Percentiles rank a stretch among this genome's conserved stretches.
These are phyloP conservation scores for Clavaria fumosa DNA, from an alignment of 768 basidiomycete species.

Conservation along the genomic window DNA sequence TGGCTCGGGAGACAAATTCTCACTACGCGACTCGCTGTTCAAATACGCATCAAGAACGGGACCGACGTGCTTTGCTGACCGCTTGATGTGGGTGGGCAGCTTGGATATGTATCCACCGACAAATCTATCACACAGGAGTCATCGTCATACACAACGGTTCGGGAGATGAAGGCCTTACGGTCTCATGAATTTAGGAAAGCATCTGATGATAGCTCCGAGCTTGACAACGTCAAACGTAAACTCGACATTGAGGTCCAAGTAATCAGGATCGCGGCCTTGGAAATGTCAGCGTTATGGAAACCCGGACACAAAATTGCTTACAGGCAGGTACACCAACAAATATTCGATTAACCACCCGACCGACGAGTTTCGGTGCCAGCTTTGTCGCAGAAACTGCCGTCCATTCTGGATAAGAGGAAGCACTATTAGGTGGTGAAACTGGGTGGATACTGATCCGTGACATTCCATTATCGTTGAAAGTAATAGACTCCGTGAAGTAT, in stretches of 20 bases:
- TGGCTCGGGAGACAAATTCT: too few species aligned
- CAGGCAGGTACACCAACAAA: conserved; percentile 17
- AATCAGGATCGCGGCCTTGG: conserved; percentile 17
- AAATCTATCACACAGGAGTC: too few species aligned
- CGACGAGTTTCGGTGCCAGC: conserved; percentile 10
- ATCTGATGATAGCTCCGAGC: conserved; percentile 14
- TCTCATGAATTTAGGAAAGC: conserved; percentile 20
- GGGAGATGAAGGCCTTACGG: too few species aligned
- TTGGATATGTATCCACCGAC: too few species aligned
- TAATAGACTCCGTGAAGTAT: too few species aligned
- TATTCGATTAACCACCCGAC: conserved; percentile 14
- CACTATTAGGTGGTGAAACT: too few species aligned
- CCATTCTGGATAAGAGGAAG: conserved; percentile 11
- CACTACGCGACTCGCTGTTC: too few species aligned
- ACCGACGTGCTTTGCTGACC: conserved; percentile 7
- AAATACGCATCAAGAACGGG: conserved; percentile 7
- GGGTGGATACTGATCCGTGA: too few species aligned
- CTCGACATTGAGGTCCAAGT: conserved; percentile 15
- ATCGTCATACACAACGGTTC: too few species aligned
- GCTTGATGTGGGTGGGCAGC: conserved; percentile 6
- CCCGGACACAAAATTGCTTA: conserved; percentile 8
- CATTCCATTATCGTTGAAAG: too few species aligned
- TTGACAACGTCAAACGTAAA: conserved; percentile 20
- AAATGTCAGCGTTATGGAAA: neutral
- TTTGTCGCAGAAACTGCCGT: conserved; percentile 8